Evolutionary conservation across 2,329 filamentous ascomycete genomes (phyloP).

Genomic region (Colletotrichum coccodes): DNA sequence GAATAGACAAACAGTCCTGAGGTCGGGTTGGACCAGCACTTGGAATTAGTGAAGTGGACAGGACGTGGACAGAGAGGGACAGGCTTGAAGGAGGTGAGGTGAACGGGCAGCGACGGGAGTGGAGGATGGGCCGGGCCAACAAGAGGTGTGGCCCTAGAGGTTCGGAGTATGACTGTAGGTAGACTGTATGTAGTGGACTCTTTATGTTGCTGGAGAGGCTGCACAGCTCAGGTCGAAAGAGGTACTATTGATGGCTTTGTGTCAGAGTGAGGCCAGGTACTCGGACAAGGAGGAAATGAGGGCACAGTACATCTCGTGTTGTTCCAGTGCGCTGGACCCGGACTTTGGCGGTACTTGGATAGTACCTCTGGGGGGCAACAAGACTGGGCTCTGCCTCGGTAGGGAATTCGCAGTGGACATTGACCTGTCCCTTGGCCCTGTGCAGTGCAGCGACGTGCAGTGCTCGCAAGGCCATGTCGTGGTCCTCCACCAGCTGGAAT

Average conservation of each 20-base stretch:
- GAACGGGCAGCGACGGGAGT: slow-evolving; percentile 23
- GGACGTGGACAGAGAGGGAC: not conserved
- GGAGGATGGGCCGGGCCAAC: slow-evolving; percentile 2
- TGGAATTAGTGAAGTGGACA: slow-evolving; percentile 13
- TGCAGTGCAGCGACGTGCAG: slow-evolving; percentile 3
- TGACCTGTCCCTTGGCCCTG: not conserved
- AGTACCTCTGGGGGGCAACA: slow-evolving; percentile 10
- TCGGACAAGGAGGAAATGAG: not conserved
- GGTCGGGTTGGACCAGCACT: slow-evolving; percentile 4
- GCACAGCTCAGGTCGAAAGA: slow-evolving; percentile 4
- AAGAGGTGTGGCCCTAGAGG: not conserved
- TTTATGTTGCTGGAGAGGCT: not conserved
- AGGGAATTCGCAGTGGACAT: not conserved
- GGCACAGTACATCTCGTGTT: not conserved
- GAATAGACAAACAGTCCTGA: slow-evolving; percentile 1
- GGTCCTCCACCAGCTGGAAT: slow-evolving; percentile 28
- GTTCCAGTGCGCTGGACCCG: slow-evolving; percentile 2
- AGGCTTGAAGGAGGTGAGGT: slow-evolving; percentile 21
- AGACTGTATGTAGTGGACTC: not conserved
- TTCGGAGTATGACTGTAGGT: not conserved
- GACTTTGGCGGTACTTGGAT: slow-evolving; percentile 1
- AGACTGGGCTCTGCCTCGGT: no score
- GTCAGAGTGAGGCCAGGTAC: not conserved
- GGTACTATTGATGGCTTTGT: not conserved
- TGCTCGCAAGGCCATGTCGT: slow-evolving; percentile 6